These are phyloP conservation scores for Murraya paniculata DNA, from an alignment of 345 rosid genomes.

Conservation along the genomic window DNA sequence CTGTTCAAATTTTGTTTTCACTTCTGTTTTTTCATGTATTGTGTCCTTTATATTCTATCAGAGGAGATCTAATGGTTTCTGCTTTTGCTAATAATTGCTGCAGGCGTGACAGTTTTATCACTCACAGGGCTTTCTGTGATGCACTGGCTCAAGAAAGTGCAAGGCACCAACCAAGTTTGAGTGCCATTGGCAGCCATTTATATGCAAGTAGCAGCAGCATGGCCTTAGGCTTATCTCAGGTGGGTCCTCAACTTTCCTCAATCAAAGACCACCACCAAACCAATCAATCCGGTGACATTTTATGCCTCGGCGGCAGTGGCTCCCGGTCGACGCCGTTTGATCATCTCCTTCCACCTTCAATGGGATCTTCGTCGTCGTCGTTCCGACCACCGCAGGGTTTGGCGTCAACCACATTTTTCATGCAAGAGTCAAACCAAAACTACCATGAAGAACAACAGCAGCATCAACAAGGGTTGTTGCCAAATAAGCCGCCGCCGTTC, in stretches of 20 bases:
- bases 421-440: conserved; percentile 53
- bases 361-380: conserved; percentile 36
- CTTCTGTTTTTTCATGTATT: conserved; percentile 16
- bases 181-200: conserved; percentile 55
- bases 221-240: conserved; percentile 59
- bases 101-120: conserved; percentile 83
- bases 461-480: conserved; percentile 41
- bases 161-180: conserved; percentile 59
- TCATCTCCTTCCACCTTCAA: conserved; percentile 46
- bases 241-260: conserved; percentile 44
- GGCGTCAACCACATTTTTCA: conserved; percentile 45
- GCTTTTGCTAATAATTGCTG: conserved; percentile 20
- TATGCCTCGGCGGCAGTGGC: conserved; percentile 50
- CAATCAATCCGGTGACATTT: conserved; percentile 40
- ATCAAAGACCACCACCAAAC: conserved; percentile 23
- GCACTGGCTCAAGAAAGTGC: conserved; percentile 83
- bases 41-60: conserved; percentile 8
- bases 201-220: conserved; percentile 50
- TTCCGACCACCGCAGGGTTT: conserved; percentile 28
- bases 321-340: conserved; percentile 39
- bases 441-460: conserved; percentile 41
- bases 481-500: conserved; percentile 22
- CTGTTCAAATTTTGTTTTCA: conserved; percentile 21
- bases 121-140: conserved; percentile 82
- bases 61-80: conserved; percentile 31